Evolutionary conservation across 257 asterid species (phyloP).

Genomic region (Ligustrum vulgare): DNA sequence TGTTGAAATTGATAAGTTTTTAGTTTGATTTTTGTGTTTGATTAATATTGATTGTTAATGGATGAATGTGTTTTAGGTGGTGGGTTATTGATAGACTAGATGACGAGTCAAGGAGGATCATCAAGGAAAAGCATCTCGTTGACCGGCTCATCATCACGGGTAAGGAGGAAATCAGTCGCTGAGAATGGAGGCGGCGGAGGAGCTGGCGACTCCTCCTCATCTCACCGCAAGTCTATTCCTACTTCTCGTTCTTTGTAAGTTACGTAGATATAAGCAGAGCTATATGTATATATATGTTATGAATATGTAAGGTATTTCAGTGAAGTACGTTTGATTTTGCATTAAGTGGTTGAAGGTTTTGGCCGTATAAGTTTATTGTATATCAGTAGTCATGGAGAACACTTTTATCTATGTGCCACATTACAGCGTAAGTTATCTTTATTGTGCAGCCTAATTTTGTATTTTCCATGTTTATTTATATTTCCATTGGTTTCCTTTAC

Average conservation of each 20-base stretch:
- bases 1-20: neutral
- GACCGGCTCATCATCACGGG: slow-evolving; percentile 46
- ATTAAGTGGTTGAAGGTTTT: neutral
- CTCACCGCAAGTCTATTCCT: slow-evolving; percentile 54
- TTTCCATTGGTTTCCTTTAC: neutral
- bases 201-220: slow-evolving; percentile 33
- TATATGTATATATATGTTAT: neutral
- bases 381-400: neutral
- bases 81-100: slow-evolving; percentile 41
- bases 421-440: neutral
- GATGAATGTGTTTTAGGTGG: slow-evolving; percentile 28
- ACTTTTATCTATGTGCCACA: neutral
- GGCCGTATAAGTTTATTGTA: neutral
- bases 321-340: neutral
- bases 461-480: neutral
- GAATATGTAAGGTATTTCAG: neutral
- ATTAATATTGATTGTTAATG: slow-evolving; percentile 1
- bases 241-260: slow-evolving; percentile 73
- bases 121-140: slow-evolving; percentile 65
- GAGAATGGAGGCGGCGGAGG: slow-evolving; percentile 30
- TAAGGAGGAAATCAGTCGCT: slow-evolving; percentile 38
- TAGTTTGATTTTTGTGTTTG: slow-evolving; percentile 14
- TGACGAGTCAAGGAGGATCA: slow-evolving; percentile 71
- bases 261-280: neutral
- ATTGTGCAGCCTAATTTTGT: neutral